A percentile compares a stretch with the other conserved stretches of the same genome.
phyloP scores from a whole-genome alignment of 1,139 yeast genomes.

The Insectozyma bohioensis region DNA sequence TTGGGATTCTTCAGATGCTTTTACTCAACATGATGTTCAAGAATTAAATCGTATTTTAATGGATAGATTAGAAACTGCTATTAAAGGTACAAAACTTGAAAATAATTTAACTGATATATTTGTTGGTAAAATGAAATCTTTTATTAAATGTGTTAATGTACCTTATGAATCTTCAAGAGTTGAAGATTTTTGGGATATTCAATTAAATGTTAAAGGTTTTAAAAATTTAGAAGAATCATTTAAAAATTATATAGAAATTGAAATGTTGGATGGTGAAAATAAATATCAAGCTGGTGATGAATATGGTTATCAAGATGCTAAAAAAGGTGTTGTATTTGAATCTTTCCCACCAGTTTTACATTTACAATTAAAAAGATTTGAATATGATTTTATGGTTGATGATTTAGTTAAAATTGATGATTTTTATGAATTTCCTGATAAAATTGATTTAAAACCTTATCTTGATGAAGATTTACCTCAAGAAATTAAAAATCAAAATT shows the following conservation, averaged over 20 bases:
- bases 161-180: conserved; percentile 89
- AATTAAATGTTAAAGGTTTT: conserved; percentile 86
- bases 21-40: conserved; percentile 97
- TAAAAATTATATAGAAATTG: conserved; percentile 83
- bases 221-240: conserved; percentile 72
- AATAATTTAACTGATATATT: conserved; percentile 77
- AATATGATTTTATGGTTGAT: conserved; percentile 89
- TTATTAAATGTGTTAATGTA: conserved; percentile 90
- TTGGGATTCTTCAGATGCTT: conserved; percentile 95
- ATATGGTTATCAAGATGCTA: conserved; percentile 89
- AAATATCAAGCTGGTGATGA: conserved; percentile 91
- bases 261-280: conserved; percentile 89
- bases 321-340: conserved; percentile 91
- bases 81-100: conserved; percentile 88
- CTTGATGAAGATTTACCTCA: conserved; percentile 57
- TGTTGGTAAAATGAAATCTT: conserved; percentile 97
- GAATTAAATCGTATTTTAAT: conserved; percentile 92
- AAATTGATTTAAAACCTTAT: conserved; percentile 77
- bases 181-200: conserved; percentile 98
- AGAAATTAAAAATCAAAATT: conserved; percentile 52
- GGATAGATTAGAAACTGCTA: conserved; percentile 89
- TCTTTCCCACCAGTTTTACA: conserved; percentile 92
- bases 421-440: conserved; percentile 84
- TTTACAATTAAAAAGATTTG: conserved; percentile 89
- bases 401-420: conserved; percentile 90